These are phyloP conservation scores for Polyplosphaeria fusca DNA, from an alignment of 495 filamentous ascomycete species.

Conservation along the genomic window DNA sequence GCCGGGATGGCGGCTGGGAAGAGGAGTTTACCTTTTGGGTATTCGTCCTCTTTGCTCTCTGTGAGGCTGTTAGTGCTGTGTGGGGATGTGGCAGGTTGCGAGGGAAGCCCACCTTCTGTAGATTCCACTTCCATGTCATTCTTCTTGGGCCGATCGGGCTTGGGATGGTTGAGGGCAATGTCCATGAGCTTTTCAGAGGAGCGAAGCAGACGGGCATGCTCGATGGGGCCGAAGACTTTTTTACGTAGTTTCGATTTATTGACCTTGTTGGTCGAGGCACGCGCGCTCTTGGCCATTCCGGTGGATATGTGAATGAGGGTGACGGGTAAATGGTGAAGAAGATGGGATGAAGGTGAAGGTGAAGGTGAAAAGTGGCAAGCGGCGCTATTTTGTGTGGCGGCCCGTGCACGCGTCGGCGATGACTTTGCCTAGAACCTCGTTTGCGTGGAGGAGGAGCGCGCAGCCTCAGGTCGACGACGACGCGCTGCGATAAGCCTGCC, in stretches of 20 bases:
- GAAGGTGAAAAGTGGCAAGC: not conserved
- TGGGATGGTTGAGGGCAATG: conserved; percentile 66
- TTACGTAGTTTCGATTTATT: conserved; percentile 73
- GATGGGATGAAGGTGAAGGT: not conserved
- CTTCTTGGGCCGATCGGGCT: conserved; percentile 38
- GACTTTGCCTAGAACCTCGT: not conserved
- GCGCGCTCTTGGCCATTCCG: conserved; percentile 78
- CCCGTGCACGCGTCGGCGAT: not conserved
- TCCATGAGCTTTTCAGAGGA: conserved; percentile 77
- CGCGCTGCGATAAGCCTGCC: not conserved
- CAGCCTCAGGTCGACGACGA: not conserved
- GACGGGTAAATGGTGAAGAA: no score
- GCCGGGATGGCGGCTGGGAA: conserved; percentile 19
- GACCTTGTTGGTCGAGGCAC: conserved; percentile 70
- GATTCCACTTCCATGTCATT: conserved; percentile 45
- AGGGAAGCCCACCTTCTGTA: conserved; percentile 18
- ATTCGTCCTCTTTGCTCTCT: conserved; percentile 10
- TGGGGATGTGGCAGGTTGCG: not conserved
- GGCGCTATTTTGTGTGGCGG: not conserved
- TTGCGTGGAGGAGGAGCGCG: no score
- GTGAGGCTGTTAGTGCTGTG: not conserved
- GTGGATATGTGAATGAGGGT: not conserved
- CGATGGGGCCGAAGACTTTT: conserved; percentile 74
- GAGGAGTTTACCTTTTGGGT: conserved; percentile 27
- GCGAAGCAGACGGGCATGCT: conserved; percentile 69